A percentile compares a stretch with the other conserved stretches of the same genome.
phyloP scores from a whole-genome alignment of 192 early-diverging fungal genomes.

The Endogone sp. region DNA sequence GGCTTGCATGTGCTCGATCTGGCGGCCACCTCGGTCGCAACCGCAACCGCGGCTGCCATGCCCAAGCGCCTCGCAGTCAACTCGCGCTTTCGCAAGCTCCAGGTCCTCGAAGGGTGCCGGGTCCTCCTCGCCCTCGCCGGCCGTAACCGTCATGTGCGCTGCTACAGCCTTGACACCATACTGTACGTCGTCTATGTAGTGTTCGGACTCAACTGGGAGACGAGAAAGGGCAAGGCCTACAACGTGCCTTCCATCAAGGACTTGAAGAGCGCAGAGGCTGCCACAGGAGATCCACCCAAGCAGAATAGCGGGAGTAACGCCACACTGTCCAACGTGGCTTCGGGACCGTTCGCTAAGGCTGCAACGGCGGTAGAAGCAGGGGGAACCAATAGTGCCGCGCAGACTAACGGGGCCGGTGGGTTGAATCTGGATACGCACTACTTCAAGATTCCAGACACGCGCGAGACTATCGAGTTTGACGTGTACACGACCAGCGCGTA shows the following conservation, averaged over 20 bases:
- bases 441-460: conserved; percentile 27
- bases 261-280: no score
- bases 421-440: conserved; percentile 14
- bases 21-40: not conserved
- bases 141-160: conserved; percentile 21
- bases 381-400: conserved; percentile 1
- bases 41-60: conserved; percentile 5
- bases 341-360: no score
- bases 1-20: conserved; percentile 23
- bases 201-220: conserved; percentile 11
- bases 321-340: no score
- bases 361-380: not conserved
- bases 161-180: conserved; percentile 22
- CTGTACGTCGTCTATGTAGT: conserved; percentile 12
- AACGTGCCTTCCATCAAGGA: not conserved
- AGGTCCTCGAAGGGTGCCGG: conserved; percentile 12
- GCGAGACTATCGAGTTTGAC: conserved; percentile 18
- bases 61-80: conserved; percentile 4
- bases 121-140: conserved; percentile 15
- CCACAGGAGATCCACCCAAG: no score
- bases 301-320: no score
- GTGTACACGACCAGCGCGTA: conserved; percentile 18
- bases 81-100: conserved; percentile 13
- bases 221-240: not conserved
- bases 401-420: not conserved